Evolutionary conservation across 768 basidiomycete species (phyloP).

Genomic region (Mycena indigotica): DNA sequence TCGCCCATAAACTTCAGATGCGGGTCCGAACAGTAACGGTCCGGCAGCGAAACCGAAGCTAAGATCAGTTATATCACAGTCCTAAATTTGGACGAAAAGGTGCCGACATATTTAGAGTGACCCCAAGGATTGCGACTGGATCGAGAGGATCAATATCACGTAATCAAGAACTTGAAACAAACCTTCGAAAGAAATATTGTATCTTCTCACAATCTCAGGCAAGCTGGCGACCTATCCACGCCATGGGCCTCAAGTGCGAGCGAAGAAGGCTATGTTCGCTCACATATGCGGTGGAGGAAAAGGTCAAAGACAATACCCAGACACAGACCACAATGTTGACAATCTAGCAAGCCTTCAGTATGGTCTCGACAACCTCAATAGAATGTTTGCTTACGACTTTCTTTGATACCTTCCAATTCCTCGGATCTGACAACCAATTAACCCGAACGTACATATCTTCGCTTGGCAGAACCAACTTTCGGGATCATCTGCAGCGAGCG

Average conservation of each 20-base stretch:
- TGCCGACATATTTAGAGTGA: not conserved
- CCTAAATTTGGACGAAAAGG: not conserved
- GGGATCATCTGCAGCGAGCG: not conserved
- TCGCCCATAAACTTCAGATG: not conserved
- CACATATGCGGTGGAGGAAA: not conserved
- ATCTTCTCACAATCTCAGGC: not conserved
- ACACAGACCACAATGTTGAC: not conserved
- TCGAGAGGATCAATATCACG: not conserved
- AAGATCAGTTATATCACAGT: not conserved
- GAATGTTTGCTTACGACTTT: not conserved
- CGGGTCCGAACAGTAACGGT: not conserved
- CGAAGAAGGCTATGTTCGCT: not conserved
- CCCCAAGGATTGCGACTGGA: not conserved
- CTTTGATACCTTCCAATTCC: not conserved
- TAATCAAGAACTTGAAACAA: not conserved
- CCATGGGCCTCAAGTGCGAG: too few species aligned
- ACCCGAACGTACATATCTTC: not conserved
- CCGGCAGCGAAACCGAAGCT: not conserved
- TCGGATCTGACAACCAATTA: not conserved
- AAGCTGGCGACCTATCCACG: not conserved
- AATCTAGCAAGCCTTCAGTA: not conserved
- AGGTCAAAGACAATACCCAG: not conserved
- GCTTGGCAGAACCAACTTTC: slow-evolving; percentile 1
- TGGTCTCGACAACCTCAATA: not conserved
- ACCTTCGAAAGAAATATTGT: not conserved